Evolutionary conservation across 2,329 filamentous ascomycete genomes (phyloP).

Genomic region (Didymella lethalis): DNA sequence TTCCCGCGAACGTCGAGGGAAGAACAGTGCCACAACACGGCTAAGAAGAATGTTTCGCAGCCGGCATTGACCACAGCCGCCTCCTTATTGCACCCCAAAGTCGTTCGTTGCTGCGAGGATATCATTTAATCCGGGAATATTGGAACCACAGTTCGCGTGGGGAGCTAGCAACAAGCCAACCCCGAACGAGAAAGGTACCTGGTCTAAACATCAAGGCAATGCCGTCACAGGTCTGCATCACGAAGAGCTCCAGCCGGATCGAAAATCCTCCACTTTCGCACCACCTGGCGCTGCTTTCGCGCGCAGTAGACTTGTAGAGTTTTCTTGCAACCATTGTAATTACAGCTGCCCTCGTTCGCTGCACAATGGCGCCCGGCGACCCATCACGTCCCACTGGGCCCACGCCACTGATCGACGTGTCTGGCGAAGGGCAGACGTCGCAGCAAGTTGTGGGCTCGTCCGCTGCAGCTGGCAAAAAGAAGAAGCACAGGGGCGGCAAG

Average conservation of each 20-base stretch:
- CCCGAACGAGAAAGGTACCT: slow-evolving; percentile 6
- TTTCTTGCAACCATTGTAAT: neutral
- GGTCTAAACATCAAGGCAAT: slow-evolving; percentile 3
- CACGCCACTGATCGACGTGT: slow-evolving; percentile 16
- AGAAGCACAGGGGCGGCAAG: slow-evolving; percentile 78
- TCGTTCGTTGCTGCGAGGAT: neutral
- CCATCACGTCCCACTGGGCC: slow-evolving; percentile 16
- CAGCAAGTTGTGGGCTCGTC: slow-evolving; percentile 20
- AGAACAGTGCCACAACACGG: neutral
- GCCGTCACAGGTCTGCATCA: slow-evolving; percentile 7
- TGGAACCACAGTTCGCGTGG: slow-evolving; percentile 16
- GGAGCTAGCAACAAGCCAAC: slow-evolving; percentile 12
- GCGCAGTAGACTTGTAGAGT: neutral
- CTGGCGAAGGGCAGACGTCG: slow-evolving; percentile 8
- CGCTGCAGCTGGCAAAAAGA: slow-evolving; percentile 63
- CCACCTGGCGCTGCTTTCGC: slow-evolving; percentile 3
- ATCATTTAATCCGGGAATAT: neutral
- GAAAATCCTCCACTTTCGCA: slow-evolving; percentile 2
- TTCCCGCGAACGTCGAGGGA: neutral
- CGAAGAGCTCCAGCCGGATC: slow-evolving; percentile 19
- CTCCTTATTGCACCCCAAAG: neutral
- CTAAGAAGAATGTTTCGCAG: accelerated
- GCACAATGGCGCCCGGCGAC: slow-evolving; percentile 18
- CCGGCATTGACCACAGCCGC: neutral
- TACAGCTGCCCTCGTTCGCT: neutral